A percentile compares a stretch with the other conserved stretches of the same genome.
phyloP scores from a whole-genome alignment of 2,329 filamentous ascomycete species.

The Pseudocercospora crystallina region DNA sequence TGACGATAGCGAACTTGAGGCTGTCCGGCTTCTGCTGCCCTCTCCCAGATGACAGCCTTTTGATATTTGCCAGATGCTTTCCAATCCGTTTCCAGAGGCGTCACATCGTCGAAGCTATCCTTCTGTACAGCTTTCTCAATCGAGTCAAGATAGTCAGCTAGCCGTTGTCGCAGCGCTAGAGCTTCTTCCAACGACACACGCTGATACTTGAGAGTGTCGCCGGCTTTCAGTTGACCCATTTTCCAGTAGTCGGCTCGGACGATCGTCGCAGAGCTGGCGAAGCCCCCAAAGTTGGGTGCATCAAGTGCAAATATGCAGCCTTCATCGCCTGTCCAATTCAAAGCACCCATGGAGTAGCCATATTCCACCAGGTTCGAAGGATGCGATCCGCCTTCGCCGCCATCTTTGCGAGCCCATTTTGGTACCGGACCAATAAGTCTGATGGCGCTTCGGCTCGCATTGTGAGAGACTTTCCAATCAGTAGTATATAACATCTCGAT shows the following conservation, averaged over 20 bases:
- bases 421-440: constrained; percentile 60
- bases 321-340: constrained; percentile 64
- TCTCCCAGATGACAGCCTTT: constrained; percentile 34
- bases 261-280: constrained; percentile 57
- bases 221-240: constrained; percentile 61
- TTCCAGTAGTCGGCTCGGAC: constrained; percentile 62
- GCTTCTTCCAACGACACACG: constrained; percentile 55
- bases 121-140: constrained; percentile 44
- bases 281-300: constrained; percentile 61
- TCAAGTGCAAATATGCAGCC: constrained; percentile 61
- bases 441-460: constrained; percentile 60
- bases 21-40: constrained; percentile 25
- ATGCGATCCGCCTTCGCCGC: constrained; percentile 64
- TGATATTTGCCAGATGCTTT: constrained; percentile 26
- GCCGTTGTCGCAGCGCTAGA: constrained; percentile 43
- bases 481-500: constrained; percentile 59
- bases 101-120: constrained; percentile 34
- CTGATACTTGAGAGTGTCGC: constrained; percentile 54
- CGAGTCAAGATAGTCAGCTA: constrained; percentile 47
- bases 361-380: constrained; percentile 56
- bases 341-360: constrained; percentile 57
- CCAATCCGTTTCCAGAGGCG: constrained; percentile 31
- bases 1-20: constrained; percentile 38
- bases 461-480: constrained; percentile 62
- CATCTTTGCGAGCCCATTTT: constrained; percentile 59